Percentiles rank a stretch among this genome's conserved stretches.
These are phyloP conservation scores for Stevia rebaudiana DNA, from an alignment of 140 eudicot genomes.

Conservation along the genomic window DNA sequence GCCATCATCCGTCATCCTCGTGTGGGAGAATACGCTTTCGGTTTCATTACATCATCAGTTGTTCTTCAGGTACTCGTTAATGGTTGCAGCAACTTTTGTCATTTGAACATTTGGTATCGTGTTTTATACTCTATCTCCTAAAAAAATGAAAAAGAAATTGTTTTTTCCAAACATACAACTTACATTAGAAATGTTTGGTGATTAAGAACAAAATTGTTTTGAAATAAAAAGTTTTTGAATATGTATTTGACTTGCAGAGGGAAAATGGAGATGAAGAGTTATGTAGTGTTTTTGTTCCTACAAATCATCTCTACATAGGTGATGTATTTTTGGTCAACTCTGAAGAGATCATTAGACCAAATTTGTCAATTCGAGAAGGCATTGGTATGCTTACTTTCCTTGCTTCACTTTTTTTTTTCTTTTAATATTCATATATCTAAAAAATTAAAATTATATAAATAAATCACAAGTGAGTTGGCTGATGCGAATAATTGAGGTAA, in stretches of 20 bases:
- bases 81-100: not conserved
- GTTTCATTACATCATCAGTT: constrained; percentile 78
- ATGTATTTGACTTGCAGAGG: constrained; percentile 38
- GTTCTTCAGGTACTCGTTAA: constrained; percentile 57
- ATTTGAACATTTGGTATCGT: not conserved
- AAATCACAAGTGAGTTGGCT: not conserved
- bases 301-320: constrained; percentile 83
- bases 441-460: no score
- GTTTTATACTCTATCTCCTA: not conserved
- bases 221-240: not conserved
- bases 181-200: no score
- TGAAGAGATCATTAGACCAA: constrained; percentile 72
- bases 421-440: no score
- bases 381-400: constrained; percentile 43
- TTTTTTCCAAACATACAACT: not conserved
- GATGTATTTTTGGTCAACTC: constrained; percentile 75
- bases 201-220: no score
- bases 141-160: not conserved
- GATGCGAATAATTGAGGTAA: not conserved
- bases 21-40: constrained; percentile 79
- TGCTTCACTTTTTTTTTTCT: not conserved
- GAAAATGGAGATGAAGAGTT: constrained; percentile 77
- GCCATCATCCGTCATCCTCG: constrained; percentile 95
- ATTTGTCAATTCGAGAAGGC: constrained; percentile 83
- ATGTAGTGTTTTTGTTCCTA: constrained; percentile 82